Percentiles rank a stretch among this genome's conserved stretches.
Evolutionary conservation across 164 flowering plant species (phyloP).

Genomic region (Tetrastigma voinierianum): DNA sequence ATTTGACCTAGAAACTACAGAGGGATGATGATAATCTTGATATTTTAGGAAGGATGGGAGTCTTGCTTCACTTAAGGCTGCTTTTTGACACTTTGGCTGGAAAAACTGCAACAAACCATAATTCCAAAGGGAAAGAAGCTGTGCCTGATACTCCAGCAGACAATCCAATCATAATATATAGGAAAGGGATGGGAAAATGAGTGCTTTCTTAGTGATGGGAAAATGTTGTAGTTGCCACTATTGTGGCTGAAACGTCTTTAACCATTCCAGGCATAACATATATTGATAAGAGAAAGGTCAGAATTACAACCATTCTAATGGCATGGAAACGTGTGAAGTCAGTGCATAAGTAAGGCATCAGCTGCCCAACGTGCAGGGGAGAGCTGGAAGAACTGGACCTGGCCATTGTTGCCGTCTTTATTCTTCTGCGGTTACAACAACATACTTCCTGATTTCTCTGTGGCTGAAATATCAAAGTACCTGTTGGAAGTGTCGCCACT

Average conservation of each 20-base stretch:
- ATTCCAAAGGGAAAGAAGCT: constrained; percentile 15
- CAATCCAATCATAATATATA: no score
- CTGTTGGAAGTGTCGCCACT: no score
- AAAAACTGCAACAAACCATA: constrained; percentile 22
- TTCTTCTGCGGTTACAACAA: no score
- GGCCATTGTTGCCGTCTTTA: constrained; percentile 96
- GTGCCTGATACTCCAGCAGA: no score
- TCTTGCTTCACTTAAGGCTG: constrained; percentile 65
- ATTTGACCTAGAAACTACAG: no score
- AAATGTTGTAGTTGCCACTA: constrained; percentile 79
- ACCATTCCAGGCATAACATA: constrained; percentile 60
- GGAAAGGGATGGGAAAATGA: constrained; percentile 18
- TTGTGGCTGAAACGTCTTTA: constrained; percentile 81
- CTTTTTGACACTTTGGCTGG: constrained; percentile 79
- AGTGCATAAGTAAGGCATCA: constrained; percentile 99
- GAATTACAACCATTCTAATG: no score
- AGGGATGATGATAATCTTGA: no score
- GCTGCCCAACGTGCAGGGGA: no score
- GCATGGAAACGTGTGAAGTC: constrained; percentile 90
- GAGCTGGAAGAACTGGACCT: constrained; percentile 98
- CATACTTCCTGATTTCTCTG: no score
- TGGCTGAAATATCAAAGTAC: no score
- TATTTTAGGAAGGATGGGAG: constrained; percentile 41
- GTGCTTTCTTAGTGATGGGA: constrained; percentile 23
- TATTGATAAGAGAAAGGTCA: no score